Percentiles rank a stretch among this genome's conserved stretches.
Evolutionary conservation across 2,329 filamentous ascomycete species (phyloP).

Genomic region (Microdochium nivale): DNA sequence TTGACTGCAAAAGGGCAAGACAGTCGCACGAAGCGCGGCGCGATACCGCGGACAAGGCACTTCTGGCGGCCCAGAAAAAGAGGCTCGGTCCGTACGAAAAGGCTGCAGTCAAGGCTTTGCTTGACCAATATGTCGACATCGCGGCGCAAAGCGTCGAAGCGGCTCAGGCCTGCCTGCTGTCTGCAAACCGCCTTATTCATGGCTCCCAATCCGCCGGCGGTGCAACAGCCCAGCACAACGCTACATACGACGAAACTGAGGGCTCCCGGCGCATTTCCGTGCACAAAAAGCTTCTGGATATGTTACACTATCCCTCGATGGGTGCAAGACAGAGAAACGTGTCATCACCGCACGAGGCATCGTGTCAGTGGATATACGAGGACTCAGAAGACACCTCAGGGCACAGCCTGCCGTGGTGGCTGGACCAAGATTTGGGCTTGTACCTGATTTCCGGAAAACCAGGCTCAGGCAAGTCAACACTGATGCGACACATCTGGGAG

Average conservation of each 20-base stretch:
- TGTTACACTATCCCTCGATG: neutral
- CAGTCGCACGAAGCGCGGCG: neutral
- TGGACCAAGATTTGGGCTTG: neutral
- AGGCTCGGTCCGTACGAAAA: neutral
- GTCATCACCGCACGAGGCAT: neutral
- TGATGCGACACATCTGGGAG: neutral
- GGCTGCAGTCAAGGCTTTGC: neutral
- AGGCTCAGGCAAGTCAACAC: neutral
- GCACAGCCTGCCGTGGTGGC: neutral
- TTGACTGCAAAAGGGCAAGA: neutral
- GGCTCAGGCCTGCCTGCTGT: neutral
- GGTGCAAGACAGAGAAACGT: neutral
- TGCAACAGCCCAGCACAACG: neutral
- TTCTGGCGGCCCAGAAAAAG: neutral
- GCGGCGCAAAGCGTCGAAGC: neutral
- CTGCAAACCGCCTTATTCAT: neutral
- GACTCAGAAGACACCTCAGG: neutral
- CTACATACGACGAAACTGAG: neutral
- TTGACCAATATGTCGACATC: neutral
- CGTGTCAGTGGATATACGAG: neutral
- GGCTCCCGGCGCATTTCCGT: neutral
- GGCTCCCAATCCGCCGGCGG: neutral
- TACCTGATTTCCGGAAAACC: neutral
- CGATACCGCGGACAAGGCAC: neutral
- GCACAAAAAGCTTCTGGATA: neutral